These are phyloP conservation scores for Carpinus viminea DNA, from an alignment of 306 rosid genomes.

Conservation along the genomic window DNA sequence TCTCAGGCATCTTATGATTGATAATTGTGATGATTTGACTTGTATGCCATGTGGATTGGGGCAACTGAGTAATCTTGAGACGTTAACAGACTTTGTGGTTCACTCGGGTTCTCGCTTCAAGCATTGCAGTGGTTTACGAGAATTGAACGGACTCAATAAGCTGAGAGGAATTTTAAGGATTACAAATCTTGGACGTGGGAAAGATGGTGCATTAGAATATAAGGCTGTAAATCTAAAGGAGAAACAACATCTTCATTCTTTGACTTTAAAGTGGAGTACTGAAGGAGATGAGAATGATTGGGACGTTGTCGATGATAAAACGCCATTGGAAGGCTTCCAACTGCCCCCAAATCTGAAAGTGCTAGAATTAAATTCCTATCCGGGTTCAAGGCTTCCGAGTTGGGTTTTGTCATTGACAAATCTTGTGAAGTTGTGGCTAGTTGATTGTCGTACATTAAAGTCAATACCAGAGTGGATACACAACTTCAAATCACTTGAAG, in stretches of 20 bases:
- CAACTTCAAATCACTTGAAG: background rate
- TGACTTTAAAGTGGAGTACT: background rate
- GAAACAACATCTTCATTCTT: background rate
- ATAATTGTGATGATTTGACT: background rate
- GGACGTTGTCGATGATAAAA: too few relatives aligned
- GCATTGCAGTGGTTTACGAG: background rate
- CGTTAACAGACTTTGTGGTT: background rate
- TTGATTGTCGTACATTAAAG: rapidly evolving
- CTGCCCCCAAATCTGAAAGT: slow-evolving; percentile 7
- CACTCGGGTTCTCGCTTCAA: too few relatives aligned
- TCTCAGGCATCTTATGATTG: slow-evolving; percentile 23
- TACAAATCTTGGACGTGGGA: background rate
- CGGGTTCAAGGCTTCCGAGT: background rate
- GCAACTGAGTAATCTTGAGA: background rate
- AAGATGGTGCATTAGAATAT: background rate
- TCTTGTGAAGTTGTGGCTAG: background rate
- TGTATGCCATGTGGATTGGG: background rate
- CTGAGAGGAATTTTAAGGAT: background rate
- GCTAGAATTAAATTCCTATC: background rate
- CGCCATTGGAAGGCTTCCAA: slow-evolving; percentile 6
- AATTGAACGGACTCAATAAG: background rate
- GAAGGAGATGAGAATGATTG: too few relatives aligned
- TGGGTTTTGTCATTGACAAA: slow-evolving; percentile 21
- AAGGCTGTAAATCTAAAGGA: too few relatives aligned
- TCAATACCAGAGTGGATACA: background rate